Conservation (phyloP, 495 filamentous ascomycete species). For the Poronia punctata region DNA sequence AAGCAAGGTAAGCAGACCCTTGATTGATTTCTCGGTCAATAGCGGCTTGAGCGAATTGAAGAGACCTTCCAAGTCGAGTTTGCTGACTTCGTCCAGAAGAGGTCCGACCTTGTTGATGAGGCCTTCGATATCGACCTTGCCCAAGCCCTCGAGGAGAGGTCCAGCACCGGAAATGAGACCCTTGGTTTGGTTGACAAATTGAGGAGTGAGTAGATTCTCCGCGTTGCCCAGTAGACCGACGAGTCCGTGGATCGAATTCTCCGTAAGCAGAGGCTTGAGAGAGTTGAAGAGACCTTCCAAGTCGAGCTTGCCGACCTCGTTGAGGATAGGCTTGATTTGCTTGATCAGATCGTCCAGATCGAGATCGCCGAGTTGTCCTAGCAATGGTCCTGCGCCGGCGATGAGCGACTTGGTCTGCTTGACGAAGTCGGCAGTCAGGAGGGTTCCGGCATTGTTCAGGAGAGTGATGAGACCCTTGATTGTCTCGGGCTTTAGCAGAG, state of each 20-base stretch:
- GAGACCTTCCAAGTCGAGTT: slow-evolving; percentile 20
- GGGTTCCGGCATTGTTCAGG: slow-evolving; percentile 32
- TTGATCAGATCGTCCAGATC: slow-evolving; percentile 15
- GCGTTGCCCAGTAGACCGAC: slow-evolving; percentile 33
- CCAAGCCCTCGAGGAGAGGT: slow-evolving; percentile 29
- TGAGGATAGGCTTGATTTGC: slow-evolving; percentile 15
- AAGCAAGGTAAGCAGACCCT: slow-evolving; percentile 34
- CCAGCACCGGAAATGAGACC: slow-evolving; percentile 31
- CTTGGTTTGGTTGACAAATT: slow-evolving; percentile 39
- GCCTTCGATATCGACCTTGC: slow-evolving; percentile 26
- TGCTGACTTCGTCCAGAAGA: slow-evolving; percentile 29
- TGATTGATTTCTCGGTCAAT: slow-evolving; percentile 30
- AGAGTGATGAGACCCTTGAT: slow-evolving; percentile 34
- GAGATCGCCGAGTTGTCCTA: slow-evolving; percentile 16
- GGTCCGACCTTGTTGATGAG: slow-evolving; percentile 26
- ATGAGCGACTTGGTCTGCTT: slow-evolving; percentile 33
- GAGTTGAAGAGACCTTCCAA: slow-evolving; percentile 24
- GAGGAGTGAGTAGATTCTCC: slow-evolving; percentile 31
- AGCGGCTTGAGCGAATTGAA: slow-evolving; percentile 24
- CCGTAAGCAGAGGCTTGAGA: slow-evolving; percentile 25
- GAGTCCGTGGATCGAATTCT: slow-evolving; percentile 28
- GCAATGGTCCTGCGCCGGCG: slow-evolving; percentile 19
- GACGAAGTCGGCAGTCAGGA: slow-evolving; percentile 34
- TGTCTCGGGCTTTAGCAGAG: slow-evolving; percentile 30
- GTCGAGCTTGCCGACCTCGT: slow-evolving; percentile 9